Evolutionary conservation across 768 basidiomycete genomes (phyloP), one percentile per base, ranked within the genome.

Genomic region (Mycena epipterygia): DNA sequence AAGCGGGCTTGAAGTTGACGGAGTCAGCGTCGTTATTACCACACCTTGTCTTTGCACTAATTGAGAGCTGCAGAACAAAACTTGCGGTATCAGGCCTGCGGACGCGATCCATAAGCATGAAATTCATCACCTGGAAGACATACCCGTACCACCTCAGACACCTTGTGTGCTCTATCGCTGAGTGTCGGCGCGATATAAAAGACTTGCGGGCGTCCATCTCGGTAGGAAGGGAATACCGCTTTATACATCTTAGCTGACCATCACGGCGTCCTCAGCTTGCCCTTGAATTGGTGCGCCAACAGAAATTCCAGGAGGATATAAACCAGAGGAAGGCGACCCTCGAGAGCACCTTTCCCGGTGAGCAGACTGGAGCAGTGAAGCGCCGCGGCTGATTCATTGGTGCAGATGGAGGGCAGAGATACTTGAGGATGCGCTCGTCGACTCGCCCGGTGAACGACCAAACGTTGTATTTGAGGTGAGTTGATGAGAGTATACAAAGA

Each of bases 111-210:
- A 53, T 68, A 30, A 33, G 32, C 19, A 46, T 16, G 23, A 35
- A 55, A n/a, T 16, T 16, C 19, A 51, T 48, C 13, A 2, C 59
- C 2, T 68, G 67, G 58, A 68, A 27, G 51, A 14, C 3, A 21
- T 68, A 61, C 32, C 14, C 42, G 12, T 21, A 61, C 51, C 30
- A 27, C 30, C 17, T 68, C 23, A 12, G 30, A 13, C 19, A 33
- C 32, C 51, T 68, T 9, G 23, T 21, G 23, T n/a, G 25, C 11
- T 60, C 59, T 23, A 68, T 61, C 39, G 7, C 17, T 16, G 41
- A 46, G 19, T 61, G 67, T n/a, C 51, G 59, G 39, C 49, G 67
- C 49, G 67, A 68, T 2, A 46, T 68, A 6, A 37, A 59, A 25
- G 27, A 59, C 19, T n/a, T 67, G 21, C 65, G 41, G 51, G 21